Conservation (phyloP, 139 green algal species). For the Ulvella scutata region DNA sequence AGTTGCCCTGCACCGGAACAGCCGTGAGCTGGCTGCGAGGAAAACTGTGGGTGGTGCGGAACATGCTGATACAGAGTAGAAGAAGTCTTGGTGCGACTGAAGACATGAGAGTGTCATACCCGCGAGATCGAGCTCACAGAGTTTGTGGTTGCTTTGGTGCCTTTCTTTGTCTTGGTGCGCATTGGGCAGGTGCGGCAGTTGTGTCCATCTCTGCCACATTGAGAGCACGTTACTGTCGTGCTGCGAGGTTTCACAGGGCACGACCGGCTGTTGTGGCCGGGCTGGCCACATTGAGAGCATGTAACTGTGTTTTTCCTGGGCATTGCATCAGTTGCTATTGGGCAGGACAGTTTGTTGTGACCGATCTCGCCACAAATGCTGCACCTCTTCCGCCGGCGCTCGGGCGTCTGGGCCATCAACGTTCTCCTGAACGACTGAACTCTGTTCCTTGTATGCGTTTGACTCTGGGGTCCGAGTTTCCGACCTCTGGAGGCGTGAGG, state of each 20-base stretch:
- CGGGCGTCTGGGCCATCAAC: neutral
- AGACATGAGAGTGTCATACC: neutral
- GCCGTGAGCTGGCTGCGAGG: neutral
- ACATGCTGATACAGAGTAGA: no score
- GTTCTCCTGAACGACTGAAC: neutral
- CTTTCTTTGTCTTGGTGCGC: neutral
- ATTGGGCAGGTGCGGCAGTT: neutral
- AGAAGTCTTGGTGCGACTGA: no score
- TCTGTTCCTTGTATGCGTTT: neutral
- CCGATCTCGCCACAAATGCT: neutral
- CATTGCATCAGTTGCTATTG: neutral
- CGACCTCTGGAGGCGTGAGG: neutral
- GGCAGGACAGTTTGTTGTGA: conserved; percentile 1
- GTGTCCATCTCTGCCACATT: neutral
- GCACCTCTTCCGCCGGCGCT: neutral
- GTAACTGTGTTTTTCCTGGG: neutral
- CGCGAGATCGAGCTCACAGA: neutral
- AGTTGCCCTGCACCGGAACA: neutral
- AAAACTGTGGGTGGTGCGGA: neutral
- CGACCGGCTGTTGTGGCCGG: neutral
- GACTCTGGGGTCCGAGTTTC: neutral
- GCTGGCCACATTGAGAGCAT: neutral
- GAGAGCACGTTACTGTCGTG: neutral
- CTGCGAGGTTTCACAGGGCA: neutral
- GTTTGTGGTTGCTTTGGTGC: neutral